A percentile compares a stretch with the other conserved stretches of the same genome.
phyloP scores from a whole-genome alignment of 192 early-diverging fungal species.

The Coemansia brasiliensis region DNA sequence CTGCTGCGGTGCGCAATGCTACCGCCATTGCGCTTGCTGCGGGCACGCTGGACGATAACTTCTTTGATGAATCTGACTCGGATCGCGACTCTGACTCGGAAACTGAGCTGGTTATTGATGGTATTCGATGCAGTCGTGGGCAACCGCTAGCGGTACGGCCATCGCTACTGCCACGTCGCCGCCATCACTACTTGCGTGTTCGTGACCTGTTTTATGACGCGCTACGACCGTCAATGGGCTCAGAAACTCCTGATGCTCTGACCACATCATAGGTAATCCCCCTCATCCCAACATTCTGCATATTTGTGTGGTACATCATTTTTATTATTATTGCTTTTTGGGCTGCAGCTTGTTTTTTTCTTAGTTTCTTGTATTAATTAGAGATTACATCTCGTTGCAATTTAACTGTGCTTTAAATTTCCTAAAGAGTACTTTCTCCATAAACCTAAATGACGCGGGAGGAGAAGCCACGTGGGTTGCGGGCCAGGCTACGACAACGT shows the following conservation, averaged over 20 bases:
- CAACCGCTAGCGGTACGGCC: constrained; percentile 62
- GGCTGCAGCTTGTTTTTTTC: background rate
- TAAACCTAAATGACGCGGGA: constrained; percentile 27
- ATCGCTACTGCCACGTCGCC: constrained; percentile 58
- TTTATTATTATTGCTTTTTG: too few species aligned
- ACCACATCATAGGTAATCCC: background rate
- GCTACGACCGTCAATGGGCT: constrained; percentile 48
- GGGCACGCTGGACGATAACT: constrained; percentile 43
- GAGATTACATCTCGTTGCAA: too few species aligned
- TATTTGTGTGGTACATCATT: too few species aligned
- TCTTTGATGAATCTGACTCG: constrained; percentile 67
- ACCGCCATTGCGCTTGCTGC: constrained; percentile 56
- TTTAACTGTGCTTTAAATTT: background rate
- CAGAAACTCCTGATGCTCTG: constrained; percentile 23
- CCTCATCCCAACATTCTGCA: background rate
- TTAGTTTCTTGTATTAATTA: background rate
- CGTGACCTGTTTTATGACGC: constrained; percentile 69
- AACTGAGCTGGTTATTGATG: constrained; percentile 60
- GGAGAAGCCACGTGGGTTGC: constrained; percentile 46
- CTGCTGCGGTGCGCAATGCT: constrained; percentile 46
- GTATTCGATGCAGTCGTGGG: constrained; percentile 63
- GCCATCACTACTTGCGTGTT: constrained; percentile 62
- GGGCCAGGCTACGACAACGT: constrained; percentile 47
- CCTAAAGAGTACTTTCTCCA: background rate
- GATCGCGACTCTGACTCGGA: constrained; percentile 62